Conservation (phyloP, 2,329 filamentous ascomycete genomes). For the Colletotrichum lindemuthianum region DNA sequence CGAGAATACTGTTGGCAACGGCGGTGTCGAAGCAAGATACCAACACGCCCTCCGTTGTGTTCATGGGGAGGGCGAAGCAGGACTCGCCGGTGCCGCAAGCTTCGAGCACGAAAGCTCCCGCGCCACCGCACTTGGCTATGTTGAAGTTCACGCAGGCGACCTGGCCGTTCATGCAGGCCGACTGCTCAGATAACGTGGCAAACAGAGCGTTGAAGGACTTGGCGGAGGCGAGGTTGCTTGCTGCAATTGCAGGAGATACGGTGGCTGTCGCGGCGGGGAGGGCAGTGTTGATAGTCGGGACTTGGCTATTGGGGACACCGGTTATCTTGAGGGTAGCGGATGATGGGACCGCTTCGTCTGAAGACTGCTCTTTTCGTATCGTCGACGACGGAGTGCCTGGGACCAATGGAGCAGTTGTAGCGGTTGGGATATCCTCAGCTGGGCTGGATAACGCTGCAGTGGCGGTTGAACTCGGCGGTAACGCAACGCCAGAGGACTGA, state of each 20-base stretch:
- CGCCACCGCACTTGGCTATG: conserved; percentile 55
- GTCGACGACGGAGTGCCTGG: not conserved
- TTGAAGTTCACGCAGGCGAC: conserved; percentile 64
- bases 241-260: conserved; percentile 53
- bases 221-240: conserved; percentile 57
- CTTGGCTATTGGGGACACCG: conserved; percentile 46
- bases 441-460: not conserved
- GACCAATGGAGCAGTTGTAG: not conserved
- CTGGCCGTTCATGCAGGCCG: conserved; percentile 58
- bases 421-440: not conserved
- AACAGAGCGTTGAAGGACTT: conserved; percentile 59
- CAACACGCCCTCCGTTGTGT: conserved; percentile 55
- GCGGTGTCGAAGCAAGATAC: conserved; percentile 57
- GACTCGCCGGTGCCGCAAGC: conserved; percentile 48
- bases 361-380: not conserved
- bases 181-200: conserved; percentile 52
- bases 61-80: conserved; percentile 67
- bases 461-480: not conserved
- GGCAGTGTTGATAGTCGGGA: conserved; percentile 55
- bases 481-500: not conserved
- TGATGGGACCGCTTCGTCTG: not conserved
- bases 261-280: conserved; percentile 50
- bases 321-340: conserved; percentile 40
- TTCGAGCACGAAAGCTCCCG: conserved; percentile 54
- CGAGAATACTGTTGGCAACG: conserved; percentile 55